phyloP scores from a whole-genome alignment of 2,329 filamentous ascomycete genomes.

The Colletotrichum nymphaeae region DNA sequence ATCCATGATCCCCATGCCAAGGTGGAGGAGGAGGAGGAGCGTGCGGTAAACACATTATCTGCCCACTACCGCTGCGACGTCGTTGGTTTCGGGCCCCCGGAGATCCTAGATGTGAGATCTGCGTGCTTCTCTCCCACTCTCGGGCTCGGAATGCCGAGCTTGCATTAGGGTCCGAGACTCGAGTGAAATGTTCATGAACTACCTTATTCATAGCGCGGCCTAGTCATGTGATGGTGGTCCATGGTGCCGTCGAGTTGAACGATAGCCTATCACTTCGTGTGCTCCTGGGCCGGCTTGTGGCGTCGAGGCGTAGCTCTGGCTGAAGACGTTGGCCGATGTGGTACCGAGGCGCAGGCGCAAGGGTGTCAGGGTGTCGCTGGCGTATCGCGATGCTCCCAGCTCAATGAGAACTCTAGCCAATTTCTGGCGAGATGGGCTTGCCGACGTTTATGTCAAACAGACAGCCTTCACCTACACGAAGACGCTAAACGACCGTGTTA shows the following conservation, averaged over 20 bases:
- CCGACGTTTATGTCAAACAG: no score
- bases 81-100: constrained; percentile 13
- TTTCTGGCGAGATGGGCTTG: no score
- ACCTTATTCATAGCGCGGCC: not conserved
- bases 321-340: not conserved
- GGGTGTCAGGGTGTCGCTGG: not conserved
- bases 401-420: no score
- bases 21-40: not conserved
- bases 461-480: no score
- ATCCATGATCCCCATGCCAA: not conserved
- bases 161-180: not conserved
- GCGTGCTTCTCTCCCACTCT: not conserved
- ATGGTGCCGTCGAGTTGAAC: not conserved
- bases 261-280: not conserved
- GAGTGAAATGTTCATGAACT: not conserved
- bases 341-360: not conserved
- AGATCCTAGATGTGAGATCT: not conserved
- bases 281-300: not conserved
- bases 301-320: not conserved
- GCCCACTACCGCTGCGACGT: constrained; percentile 26
- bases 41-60: not conserved
- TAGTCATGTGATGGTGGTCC: not conserved
- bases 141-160: constrained; percentile 9
- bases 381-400: not conserved
- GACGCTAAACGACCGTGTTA: no score